These are phyloP conservation scores for Ramalina peruviana DNA, from an alignment of 495 filamentous ascomycete genomes.

Conservation along the genomic window DNA sequence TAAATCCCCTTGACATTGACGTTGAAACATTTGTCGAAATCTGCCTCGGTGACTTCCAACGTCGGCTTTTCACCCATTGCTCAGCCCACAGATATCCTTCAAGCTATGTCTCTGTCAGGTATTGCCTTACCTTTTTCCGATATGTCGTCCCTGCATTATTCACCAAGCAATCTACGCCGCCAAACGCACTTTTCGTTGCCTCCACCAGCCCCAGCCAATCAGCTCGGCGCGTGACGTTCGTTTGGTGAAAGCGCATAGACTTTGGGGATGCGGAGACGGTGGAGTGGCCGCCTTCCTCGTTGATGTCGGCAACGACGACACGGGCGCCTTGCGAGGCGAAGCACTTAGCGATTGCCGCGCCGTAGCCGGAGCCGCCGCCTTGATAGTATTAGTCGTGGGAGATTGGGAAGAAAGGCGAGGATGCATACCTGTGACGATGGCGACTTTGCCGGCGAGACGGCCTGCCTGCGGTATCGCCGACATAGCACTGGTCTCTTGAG, in stretches of 20 bases:
- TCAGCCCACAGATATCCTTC: neutral
- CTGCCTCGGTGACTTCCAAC: conserved; percentile 47
- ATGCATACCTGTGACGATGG: conserved; percentile 26
- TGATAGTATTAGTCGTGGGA: conserved; percentile 2
- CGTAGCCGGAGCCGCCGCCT: conserved; percentile 46
- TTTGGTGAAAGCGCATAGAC: conserved; percentile 31
- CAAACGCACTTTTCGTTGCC: conserved; percentile 32
- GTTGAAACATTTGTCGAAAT: conserved; percentile 52
- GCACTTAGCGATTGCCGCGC: conserved; percentile 39
- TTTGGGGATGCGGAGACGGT: conserved; percentile 28
- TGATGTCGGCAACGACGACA: conserved; percentile 46
- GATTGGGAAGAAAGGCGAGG: too few relatives aligned
- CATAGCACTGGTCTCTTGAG: neutral
- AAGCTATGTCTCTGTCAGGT: neutral
- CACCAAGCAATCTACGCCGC: conserved; percentile 42
- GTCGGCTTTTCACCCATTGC: conserved; percentile 29
- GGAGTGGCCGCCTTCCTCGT: conserved; percentile 34
- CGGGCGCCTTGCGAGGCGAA: conserved; percentile 45
- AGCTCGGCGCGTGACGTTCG: conserved; percentile 34
- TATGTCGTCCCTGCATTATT: conserved; percentile 65
- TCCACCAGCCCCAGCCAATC: conserved; percentile 38
- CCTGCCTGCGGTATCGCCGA: conserved; percentile 2
- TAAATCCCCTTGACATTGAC: conserved; percentile 54
- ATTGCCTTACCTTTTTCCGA: too few relatives aligned
- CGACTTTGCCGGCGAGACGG: conserved; percentile 32